Conservation (phyloP, 768 basidiomycete genomes). For the Mycena filopes region DNA sequence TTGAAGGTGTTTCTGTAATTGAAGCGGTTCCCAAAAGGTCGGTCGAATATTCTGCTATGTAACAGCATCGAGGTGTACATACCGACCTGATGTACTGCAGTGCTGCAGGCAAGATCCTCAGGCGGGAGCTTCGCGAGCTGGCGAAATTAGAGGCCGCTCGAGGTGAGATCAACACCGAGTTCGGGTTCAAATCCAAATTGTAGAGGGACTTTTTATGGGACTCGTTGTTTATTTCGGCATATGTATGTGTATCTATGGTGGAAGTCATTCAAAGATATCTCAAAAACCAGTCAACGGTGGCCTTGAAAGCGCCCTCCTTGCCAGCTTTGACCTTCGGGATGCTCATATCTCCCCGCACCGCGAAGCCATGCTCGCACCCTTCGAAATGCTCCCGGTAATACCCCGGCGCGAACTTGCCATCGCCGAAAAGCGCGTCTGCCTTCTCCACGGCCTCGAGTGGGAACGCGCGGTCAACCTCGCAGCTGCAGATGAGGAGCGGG, state of each 20-base stretch:
- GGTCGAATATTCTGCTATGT: not conserved
- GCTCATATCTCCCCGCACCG: conserved; percentile 4
- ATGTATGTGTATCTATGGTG: too few species aligned
- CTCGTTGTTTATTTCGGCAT: too few species aligned
- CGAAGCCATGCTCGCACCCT: conserved; percentile 10
- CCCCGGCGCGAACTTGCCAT: conserved; percentile 1
- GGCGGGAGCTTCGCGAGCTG: conserved; percentile 9
- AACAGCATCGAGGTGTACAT: not conserved
- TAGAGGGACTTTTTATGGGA: too few species aligned
- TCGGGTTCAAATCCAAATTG: not conserved
- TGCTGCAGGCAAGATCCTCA: conserved; percentile 21
- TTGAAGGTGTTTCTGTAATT: conserved; percentile 6
- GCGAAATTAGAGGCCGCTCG: conserved; percentile 2
- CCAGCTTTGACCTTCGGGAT: not conserved
- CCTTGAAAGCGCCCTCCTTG: too few species aligned
- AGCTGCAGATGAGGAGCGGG: conserved; percentile 18
- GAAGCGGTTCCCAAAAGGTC: conserved; percentile 17
- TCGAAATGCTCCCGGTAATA: conserved; percentile 12
- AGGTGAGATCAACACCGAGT: not conserved
- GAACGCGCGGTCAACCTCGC: conserved; percentile 5
- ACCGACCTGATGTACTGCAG: not conserved
- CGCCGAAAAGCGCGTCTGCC: conserved; percentile 11
- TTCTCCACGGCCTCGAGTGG: conserved; percentile 7
- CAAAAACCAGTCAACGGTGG: too few species aligned
- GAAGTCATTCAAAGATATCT: too few species aligned